phyloP scores from a whole-genome alignment of 441 rosid genomes.

The Iberis amara region DNA sequence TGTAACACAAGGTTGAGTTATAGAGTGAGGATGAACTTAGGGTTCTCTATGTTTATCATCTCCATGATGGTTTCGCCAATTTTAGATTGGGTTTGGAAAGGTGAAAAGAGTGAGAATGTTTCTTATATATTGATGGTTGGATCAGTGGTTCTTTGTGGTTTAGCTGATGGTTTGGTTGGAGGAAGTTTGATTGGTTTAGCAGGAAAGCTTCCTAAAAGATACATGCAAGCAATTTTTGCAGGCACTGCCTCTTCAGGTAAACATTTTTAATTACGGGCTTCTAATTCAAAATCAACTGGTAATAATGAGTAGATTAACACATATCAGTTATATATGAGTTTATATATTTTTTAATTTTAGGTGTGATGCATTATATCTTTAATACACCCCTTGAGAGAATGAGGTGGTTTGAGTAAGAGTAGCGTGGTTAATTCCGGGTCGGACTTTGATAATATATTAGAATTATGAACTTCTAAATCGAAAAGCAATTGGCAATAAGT shows the following conservation, averaged over 20 bases:
- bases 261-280: neutral
- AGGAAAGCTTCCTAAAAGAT: constrained; percentile 73
- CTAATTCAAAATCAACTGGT: too few relatives aligned
- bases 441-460: too few relatives aligned
- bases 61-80: constrained; percentile 61
- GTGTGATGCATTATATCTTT: too few relatives aligned
- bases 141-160: constrained; percentile 61
- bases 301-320: too few relatives aligned
- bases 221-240: constrained; percentile 92
- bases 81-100: constrained; percentile 50
- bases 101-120: constrained; percentile 27
- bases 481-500: too few relatives aligned
- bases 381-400: too few relatives aligned
- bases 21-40: constrained; percentile 66
- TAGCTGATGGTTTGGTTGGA: constrained; percentile 75
- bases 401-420: too few relatives aligned
- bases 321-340: too few relatives aligned
- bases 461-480: too few relatives aligned
- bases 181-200: constrained; percentile 83
- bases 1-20: constrained; percentile 46
- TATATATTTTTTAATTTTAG: too few relatives aligned
- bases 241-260: constrained; percentile 94
- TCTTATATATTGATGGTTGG: constrained; percentile 47
- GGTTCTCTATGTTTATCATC: constrained; percentile 65
- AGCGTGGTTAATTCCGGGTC: too few relatives aligned